Evolutionary conservation across 306 rosid species (phyloP), one percentile per base, ranked within the genome.

Genomic region (Prunus mira): DNA sequence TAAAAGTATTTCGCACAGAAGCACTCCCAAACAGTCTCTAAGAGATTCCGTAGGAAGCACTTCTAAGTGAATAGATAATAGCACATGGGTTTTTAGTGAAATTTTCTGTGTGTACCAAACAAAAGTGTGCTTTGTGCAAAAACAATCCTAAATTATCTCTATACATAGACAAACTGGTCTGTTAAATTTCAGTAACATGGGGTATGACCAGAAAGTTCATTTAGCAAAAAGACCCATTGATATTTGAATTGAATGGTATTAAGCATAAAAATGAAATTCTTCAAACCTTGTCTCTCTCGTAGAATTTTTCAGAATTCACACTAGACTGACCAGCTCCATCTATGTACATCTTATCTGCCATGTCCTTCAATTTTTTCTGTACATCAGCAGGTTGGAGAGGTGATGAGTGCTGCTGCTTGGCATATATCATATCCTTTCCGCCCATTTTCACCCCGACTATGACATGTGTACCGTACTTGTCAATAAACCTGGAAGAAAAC

Each of bases 401-500:
- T 24, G 97, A 92, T 2, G 93, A 90, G 52, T 88, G 86, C 78
- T 78, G 86, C 79, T 92, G 97, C 85, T 87, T 92, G 65, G 85
- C 89, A 72, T 84, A 88, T 38, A 90, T 82, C 19, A 87, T 83
- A 83, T 93, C 96, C 43, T 90, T 93, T 78, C 96, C 96, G 41
- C 96, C 93, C 79, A 89, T 81, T 77, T 87, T 90, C 69, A 90
- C 77, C 74, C 93, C 96, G 56, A 93, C 93, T 60, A 89, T 65
- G 32, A 88, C 88, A 82, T 93, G 97, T 32, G 97, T 93, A 64
- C 97, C 97, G 50, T 86, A 90, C 80, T 83, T 89, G 51, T 86
- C 83, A 65, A 92, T 83, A 77, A 92, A 92, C 87, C 96, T 92
- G 82, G 70, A 76, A 83, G 18, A 4, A 66, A 75, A 41, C 13